Conservation (phyloP, 2,329 filamentous ascomycete genomes). For the Beauveria varroae region DNA sequence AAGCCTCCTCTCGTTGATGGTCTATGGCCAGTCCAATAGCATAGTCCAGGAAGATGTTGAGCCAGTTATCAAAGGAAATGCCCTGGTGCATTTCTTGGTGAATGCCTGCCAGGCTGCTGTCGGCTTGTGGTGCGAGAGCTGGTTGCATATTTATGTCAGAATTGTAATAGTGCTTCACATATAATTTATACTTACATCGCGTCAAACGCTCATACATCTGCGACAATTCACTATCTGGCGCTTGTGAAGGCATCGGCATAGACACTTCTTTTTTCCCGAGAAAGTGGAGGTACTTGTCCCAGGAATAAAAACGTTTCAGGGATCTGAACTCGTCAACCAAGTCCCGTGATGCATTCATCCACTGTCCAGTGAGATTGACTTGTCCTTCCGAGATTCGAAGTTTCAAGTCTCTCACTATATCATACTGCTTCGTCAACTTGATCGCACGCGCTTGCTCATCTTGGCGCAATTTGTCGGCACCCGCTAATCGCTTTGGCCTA, state of each 20-base stretch:
- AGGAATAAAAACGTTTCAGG: constrained; percentile 56
- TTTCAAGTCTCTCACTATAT: constrained; percentile 35
- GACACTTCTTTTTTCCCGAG: constrained; percentile 31
- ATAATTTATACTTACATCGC: constrained; percentile 35
- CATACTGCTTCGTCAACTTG: constrained; percentile 34
- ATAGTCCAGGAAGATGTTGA: constrained; percentile 85
- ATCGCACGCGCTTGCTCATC: constrained; percentile 36
- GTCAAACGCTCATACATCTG: constrained; percentile 50
- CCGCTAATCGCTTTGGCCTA: constrained; percentile 38
- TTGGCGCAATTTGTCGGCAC: constrained; percentile 35
- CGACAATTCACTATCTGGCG: constrained; percentile 37
- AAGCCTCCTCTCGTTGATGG: constrained; percentile 63
- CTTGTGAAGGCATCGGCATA: constrained; percentile 17
- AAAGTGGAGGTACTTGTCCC: constrained; percentile 57
- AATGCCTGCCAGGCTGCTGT: constrained; percentile 13
- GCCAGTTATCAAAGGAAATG: constrained; percentile 76
- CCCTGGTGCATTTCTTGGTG: constrained; percentile 52
- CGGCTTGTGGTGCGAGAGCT: constrained; percentile 27
- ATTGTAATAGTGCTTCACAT: background rate
- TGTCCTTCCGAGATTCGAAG: constrained; percentile 34
- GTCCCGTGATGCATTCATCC: constrained; percentile 52
- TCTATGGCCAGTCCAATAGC: constrained; percentile 66
- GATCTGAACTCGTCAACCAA: constrained; percentile 58
- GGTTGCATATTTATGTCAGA: background rate
- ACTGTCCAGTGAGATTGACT: constrained; percentile 37